phyloP scores from a whole-genome alignment of 352 stramenopile genomes.

The Phytophthora constricta region DNA sequence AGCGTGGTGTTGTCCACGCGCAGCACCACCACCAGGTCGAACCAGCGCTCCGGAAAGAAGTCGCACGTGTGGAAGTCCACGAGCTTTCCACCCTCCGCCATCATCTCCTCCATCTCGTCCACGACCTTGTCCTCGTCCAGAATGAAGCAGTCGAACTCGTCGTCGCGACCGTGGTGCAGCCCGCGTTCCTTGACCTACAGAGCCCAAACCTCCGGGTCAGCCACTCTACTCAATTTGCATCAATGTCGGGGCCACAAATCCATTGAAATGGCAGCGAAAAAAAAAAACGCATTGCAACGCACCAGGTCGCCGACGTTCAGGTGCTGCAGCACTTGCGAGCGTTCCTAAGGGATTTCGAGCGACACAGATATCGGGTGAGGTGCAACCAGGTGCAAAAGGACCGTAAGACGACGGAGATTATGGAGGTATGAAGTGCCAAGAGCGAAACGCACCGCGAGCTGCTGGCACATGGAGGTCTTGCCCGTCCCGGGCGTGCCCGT shows the following conservation, averaged over 20 bases:
- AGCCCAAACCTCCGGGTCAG: background rate
- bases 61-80: slow-evolving; percentile 98
- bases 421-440: background rate
- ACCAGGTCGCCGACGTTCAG: slow-evolving; percentile 96
- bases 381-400: slow-evolving; percentile 15
- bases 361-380: slow-evolving; percentile 12
- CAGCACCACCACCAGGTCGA: slow-evolving; percentile 95
- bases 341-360: slow-evolving; percentile 52
- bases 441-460: slow-evolving; percentile 76
- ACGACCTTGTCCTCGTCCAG: slow-evolving; percentile 98
- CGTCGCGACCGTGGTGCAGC: slow-evolving; percentile 88
- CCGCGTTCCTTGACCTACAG: slow-evolving; percentile 70
- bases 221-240: slow-evolving; percentile 3
- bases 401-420: slow-evolving; percentile 3
- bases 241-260: background rate
- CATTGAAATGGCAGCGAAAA: slow-evolving; percentile 7
- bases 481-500: slow-evolving; percentile 97
- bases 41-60: slow-evolving; percentile 98
- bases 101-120: slow-evolving; percentile 94
- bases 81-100: slow-evolving; percentile 90
- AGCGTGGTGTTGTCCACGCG: slow-evolving; percentile 93
- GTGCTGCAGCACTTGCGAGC: slow-evolving; percentile 85
- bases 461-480: slow-evolving; percentile 94
- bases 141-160: slow-evolving; percentile 96
- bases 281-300: slow-evolving; percentile 17